Evolutionary conservation across 352 stramenopile genomes (phyloP).

Genomic region (Pythium plurisporium): DNA sequence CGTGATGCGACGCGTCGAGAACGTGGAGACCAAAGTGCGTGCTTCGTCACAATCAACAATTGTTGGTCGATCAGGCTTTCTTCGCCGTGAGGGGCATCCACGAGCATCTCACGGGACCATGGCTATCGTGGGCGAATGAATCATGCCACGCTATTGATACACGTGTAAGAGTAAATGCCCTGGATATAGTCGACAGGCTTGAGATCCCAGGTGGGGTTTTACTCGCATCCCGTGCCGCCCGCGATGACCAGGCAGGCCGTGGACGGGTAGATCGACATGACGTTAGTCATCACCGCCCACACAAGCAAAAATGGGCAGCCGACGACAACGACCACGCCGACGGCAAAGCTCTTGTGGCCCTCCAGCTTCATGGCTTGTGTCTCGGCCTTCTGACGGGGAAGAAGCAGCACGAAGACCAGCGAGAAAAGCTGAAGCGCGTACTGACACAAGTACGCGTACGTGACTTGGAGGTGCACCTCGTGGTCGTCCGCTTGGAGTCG

Average conservation of each 20-base stretch:
- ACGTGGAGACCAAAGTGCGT: too few relatives aligned
- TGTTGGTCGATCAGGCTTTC: too few relatives aligned
- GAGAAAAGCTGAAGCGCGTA: slow-evolving; percentile 28
- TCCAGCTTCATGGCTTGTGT: slow-evolving; percentile 24
- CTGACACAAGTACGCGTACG: slow-evolving; percentile 26
- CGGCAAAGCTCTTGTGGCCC: slow-evolving; percentile 13
- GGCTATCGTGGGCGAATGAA: too few relatives aligned
- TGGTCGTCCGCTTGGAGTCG: slow-evolving; percentile 18
- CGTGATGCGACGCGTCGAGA: too few relatives aligned
- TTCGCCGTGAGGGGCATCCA: too few relatives aligned
- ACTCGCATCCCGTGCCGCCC: slow-evolving; percentile 21
- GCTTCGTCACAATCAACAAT: too few relatives aligned
- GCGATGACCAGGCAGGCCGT: slow-evolving; percentile 30
- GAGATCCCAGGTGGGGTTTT: too few relatives aligned
- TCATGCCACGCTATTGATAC: too few relatives aligned
- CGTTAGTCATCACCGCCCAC: slow-evolving; percentile 30
- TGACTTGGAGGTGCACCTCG: slow-evolving; percentile 22
- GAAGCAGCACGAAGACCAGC: slow-evolving; percentile 25
- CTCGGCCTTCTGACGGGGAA: slow-evolving; percentile 30
- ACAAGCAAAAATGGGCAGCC: slow-evolving; percentile 19
- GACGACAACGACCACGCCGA: slow-evolving; percentile 17
- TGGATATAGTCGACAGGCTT: too few relatives aligned
- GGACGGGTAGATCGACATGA: slow-evolving; percentile 29
- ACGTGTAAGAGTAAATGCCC: too few relatives aligned
- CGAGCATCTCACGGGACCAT: too few relatives aligned